These are phyloP conservation scores for Middelhovenomyces tepae DNA, from an alignment of 805 yeast genomes.

Conservation along the genomic window DNA sequence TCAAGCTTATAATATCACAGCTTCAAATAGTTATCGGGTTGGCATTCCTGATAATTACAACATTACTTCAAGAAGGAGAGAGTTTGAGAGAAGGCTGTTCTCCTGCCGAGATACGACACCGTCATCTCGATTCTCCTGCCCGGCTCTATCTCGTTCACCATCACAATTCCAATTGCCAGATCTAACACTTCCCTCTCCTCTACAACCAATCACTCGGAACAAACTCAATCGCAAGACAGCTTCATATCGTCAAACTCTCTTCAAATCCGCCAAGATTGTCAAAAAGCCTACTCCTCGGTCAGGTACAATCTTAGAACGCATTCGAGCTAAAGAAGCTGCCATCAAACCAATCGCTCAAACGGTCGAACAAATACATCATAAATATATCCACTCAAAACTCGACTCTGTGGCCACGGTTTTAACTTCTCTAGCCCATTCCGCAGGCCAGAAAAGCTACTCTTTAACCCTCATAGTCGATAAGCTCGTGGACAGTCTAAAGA, in stretches of 20 bases:
- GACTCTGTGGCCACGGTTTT: constrained; percentile 1
- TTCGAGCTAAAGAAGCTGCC: constrained; percentile 24
- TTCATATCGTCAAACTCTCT: too few relatives aligned
- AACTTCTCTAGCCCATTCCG: neutral
- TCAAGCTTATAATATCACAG: constrained; percentile 15
- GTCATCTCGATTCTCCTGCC: neutral
- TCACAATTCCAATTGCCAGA: neutral
- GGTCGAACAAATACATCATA: constrained; percentile 2
- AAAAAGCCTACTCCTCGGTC: constrained; percentile 5
- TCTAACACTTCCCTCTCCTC: neutral
- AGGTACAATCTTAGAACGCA: constrained; percentile 22
- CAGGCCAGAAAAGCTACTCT: constrained; percentile 3
- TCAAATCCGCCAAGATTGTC: too few relatives aligned
- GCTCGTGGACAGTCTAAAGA: neutral
- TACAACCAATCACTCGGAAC: neutral
- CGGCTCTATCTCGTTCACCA: constrained; percentile 1
- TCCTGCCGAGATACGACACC: neutral
- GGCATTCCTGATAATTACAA: neutral
- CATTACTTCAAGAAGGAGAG: neutral
- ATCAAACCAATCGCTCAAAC: constrained; percentile 4
- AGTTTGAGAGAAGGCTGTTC: neutral
- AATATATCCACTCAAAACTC: constrained; percentile 1
- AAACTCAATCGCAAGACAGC: too few relatives aligned
- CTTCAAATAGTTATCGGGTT: neutral
- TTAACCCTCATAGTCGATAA: constrained; percentile 1